Base-by-base conservation (phyloP, 2,329 filamentous ascomycete genomes). In the Xylariaceae sp. region DNA sequence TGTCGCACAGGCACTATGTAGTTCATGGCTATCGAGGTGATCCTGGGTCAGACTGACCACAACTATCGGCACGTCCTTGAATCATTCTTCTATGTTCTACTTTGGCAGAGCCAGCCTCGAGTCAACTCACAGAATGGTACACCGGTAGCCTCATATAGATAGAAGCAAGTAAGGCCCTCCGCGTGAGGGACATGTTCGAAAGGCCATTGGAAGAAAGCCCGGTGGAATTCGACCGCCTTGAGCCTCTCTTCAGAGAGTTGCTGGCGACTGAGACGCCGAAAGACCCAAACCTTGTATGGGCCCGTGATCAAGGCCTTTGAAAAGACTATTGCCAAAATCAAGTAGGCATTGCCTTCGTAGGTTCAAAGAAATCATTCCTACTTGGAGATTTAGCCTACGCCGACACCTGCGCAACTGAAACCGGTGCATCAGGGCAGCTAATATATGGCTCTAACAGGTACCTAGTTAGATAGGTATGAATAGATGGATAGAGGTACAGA, bases 21-120 rank as follows among this genome's bases (percentile, higher is more conserved):
- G 44, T 65, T 65, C 35, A 65, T 64, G 54, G 61, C 62, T n/a
- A 65, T 63, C 54, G 63, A 59, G 9, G 59, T 62, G 45, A 55
- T 66, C 4, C 57, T 58, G 43, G 51, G 52, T 9, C 49, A 60
- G 49, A 30, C 7, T 11, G 4, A 19, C 1, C 61, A 64, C 55
- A 65, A 59, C 26, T 65, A 65, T 54, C 61, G 63, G 1, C 62
- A 65, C 46, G 64, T 64, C 41, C 55, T 66, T 8, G 63, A 63
- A 52, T 66, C 62, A 2, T 65, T 63, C 34, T 51, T 66, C 47
- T 65, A 64, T 44, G 62, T 64, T 44, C 61, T 62, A 39, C 56
- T 66, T 1, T 65, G 63, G 64, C 8, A 11, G 6, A 30, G 42
- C 9, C 12, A n/a, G 56, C 55, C 39, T 54, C 32, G 34, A 64